Evolutionary conservation across 176 grass and related monocot species (phyloP).

Genomic region (Oryza brachyantha): DNA sequence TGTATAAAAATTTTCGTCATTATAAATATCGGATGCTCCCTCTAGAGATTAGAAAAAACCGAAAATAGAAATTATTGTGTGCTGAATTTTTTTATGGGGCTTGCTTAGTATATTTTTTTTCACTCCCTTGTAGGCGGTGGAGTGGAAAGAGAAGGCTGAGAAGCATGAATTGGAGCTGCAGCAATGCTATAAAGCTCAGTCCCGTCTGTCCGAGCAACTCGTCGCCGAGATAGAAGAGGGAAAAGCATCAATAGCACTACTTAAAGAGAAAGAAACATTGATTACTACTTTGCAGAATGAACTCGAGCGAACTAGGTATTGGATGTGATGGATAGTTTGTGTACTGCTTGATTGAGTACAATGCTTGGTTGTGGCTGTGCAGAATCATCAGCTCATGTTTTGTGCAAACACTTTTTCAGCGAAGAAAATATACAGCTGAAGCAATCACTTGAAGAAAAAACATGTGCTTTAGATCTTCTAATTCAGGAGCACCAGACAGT

Average conservation of each 20-base stretch:
- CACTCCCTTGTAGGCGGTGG: constrained; percentile 48
- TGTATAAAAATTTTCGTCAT: background rate
- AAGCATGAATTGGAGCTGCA: constrained; percentile 79
- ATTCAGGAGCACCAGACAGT: constrained; percentile 69
- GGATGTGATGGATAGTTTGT: constrained; percentile 26
- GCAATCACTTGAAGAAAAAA: constrained; percentile 74
- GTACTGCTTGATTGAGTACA: constrained; percentile 12
- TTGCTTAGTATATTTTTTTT: constrained; percentile 22
- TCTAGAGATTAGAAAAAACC: background rate
- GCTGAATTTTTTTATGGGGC: background rate
- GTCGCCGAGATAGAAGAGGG: constrained; percentile 65
- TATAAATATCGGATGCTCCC: background rate
- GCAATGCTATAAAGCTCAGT: constrained; percentile 88
- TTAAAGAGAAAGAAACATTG: constrained; percentile 74
- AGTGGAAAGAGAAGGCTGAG: constrained; percentile 97
- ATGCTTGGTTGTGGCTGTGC: constrained; percentile 3
- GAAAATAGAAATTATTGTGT: background rate
- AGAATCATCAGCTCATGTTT: constrained; percentile 13
- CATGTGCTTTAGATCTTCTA: constrained; percentile 69
- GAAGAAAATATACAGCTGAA: constrained; percentile 75
- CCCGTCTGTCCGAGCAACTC: constrained; percentile 69
- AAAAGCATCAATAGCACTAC: constrained; percentile 56
- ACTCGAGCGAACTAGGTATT: constrained; percentile 66
- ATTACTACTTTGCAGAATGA: constrained; percentile 55
- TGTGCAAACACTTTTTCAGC: constrained; percentile 39